Base-by-base conservation (phyloP, 1,139 yeast genomes). In the Hanseniaspora sp. region DNA sequence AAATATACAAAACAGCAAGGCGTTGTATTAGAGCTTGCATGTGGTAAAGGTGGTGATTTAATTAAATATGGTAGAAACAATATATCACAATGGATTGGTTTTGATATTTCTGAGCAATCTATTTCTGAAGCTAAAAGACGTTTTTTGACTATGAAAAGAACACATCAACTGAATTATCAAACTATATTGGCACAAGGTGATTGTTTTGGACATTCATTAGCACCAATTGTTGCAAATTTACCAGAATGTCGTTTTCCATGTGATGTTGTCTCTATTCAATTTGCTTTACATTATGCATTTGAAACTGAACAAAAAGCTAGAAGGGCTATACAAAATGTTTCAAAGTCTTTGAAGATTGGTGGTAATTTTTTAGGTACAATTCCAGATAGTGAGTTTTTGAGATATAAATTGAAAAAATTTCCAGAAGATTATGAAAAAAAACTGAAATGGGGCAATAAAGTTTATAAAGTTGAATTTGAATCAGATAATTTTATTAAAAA, bases 1-100 rank as follows among this genome's bases (percentile, higher is more conserved):
- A 82, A 82, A 60, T 81, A 74, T 67, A 79, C 82, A 53, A 70
- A 69, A 29, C 72, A 72, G 8, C 72, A 74, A 1, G 78, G 77
- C 37, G 73, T 75, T 15, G 86, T 85, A 1, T 71, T 92, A 41
- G 99, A 92, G 64, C 69, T 92, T 55, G 96, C 96, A 28, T 92
- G 98, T 69, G 99, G 99, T 15, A 94, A 92, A 67, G 99, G 99
- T 47, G 99, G 99, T 18, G 99, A 92, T 69, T 71, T 94, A 63
- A 79, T 85, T 63, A 92, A 92, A 68, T 90, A 95, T 81, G 86
- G 82, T 55, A 80, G 80, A 62, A 83, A 86, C 1, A 73, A 77
- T 12, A 78, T 86, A 3, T 76, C 79, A 34, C 92, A 88, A 56
- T 85, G 85, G 61, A 80, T 90, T 53, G 98, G 98, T 0, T 76